Evolutionary conservation across 768 basidiomycete genomes (phyloP).

Genomic region (Arthromyces matolae): DNA sequence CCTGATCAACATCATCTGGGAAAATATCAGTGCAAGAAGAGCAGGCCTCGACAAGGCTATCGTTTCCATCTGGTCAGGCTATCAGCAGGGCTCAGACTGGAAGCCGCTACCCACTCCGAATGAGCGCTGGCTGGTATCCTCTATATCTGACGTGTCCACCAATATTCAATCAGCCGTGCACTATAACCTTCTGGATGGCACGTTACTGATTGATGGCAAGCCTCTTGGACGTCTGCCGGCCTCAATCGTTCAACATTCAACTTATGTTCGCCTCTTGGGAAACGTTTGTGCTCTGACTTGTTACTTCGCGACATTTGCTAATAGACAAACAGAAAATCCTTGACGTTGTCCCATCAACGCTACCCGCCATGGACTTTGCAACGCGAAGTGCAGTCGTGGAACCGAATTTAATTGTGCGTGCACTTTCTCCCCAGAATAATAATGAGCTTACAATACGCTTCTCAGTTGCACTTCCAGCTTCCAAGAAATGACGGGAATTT

Average conservation of each 20-base stretch:
- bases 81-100: conserved; percentile 21
- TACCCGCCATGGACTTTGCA: conserved; percentile 8
- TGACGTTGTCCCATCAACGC: conserved; percentile 6
- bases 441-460: neutral
- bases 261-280: conserved; percentile 35
- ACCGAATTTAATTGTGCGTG: conserved; percentile 14
- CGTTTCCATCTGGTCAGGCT: conserved; percentile 16
- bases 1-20: conserved; percentile 16
- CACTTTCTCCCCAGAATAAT: conserved; percentile 9
- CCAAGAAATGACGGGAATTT: conserved; percentile 16
- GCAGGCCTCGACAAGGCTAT: conserved; percentile 13
- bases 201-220: conserved; percentile 39
- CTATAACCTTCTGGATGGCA: conserved; percentile 38
- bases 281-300: conserved; percentile 22
- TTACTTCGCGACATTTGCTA: neutral
- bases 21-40: neutral
- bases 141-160: neutral
- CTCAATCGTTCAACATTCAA: conserved; percentile 26
- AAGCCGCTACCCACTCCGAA: conserved; percentile 11
- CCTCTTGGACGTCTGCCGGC: conserved; percentile 35
- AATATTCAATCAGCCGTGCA: conserved; percentile 20
- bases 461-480: conserved; percentile 29
- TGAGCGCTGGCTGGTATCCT: conserved; percentile 26
- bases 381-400: conserved; percentile 1
- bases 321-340: conserved; percentile 12